Base-by-base conservation (phyloP, 345 rosid genomes). In the Euphorbia pulcherrima region DNA sequence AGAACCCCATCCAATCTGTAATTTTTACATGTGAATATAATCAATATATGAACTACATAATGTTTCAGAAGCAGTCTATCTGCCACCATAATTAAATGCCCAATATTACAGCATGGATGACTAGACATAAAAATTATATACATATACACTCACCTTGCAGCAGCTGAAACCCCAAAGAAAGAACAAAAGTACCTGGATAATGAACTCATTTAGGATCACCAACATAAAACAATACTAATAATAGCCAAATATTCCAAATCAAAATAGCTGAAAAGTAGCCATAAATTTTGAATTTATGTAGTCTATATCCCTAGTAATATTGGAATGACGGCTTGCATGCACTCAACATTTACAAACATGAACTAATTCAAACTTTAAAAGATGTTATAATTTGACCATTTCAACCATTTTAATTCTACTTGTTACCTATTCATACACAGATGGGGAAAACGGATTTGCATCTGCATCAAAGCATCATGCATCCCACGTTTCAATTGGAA, bases 1-100 rank as follows among this genome's bases (percentile, higher is more conserved):
- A 35, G 99, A 92, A 75, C 79, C 84, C 97, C 97, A 92, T 79
- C 96, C 95, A 78, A 87, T 73, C 99, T 94, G 86, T 83, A 80
- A 54, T 35, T 65, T 69, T 70, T 37, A 72, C 17, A 47, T 27
- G 53, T 6, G 20, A 54, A 71, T 7, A 14, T 17, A 33, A 33
- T 41, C 21, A 40, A 56, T 53, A 62, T 33, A 68, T 53, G 12
- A 64, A 68, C 24, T 30, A 20, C 16, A 40, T 52, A 39, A 64
- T 26, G 24, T 23, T 21, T 76, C 30, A 0, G 9, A 59, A 47
- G 48, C 41, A 8, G 35, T 57, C 60, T 54, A 54, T 41, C 55
- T 20, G 24, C 46, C 29, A 65, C 47, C 68, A 52, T 57, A 64
- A 28, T 12, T 11, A 23, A 24, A 51, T 52, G 35, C 39, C 18